phyloP scores from a whole-genome alignment of 257 asterid species.

The Nicotiana sylvestris region DNA sequence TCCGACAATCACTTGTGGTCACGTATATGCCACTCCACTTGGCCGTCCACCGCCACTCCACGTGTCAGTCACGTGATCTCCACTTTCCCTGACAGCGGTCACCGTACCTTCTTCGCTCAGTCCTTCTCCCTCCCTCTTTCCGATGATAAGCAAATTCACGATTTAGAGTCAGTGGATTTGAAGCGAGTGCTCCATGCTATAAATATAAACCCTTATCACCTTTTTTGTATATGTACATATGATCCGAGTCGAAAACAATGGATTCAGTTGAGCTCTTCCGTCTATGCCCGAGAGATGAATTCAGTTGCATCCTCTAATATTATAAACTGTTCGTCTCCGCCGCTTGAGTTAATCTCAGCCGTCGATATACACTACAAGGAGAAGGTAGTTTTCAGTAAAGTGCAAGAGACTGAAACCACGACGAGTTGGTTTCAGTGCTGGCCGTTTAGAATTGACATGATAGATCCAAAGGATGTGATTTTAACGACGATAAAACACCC shows the following conservation, averaged over 20 bases:
- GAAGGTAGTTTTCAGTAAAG: conserved; percentile 36
- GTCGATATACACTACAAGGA: conserved; percentile 57
- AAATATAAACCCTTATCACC: not conserved
- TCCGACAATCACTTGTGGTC: conserved; percentile 52
- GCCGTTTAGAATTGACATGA: conserved; percentile 71
- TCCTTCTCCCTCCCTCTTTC: conserved; percentile 37
- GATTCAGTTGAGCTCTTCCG: not conserved
- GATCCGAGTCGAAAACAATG: not conserved
- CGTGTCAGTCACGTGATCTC: conserved; percentile 43
- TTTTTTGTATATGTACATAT: not conserved
- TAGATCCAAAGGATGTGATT: conserved; percentile 70
- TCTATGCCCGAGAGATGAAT: not conserved
- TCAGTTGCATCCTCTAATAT: not conserved
- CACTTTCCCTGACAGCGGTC: conserved; percentile 49
- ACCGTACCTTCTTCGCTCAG: conserved; percentile 61
- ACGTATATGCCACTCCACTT: conserved; percentile 50
- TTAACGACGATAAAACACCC: conserved; percentile 48
- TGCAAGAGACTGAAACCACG: conserved; percentile 54
- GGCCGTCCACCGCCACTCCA: conserved; percentile 72
- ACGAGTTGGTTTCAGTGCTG: conserved; percentile 82
- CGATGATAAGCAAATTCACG: not conserved
- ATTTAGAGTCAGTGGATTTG: not conserved
- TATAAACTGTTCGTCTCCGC: conserved; percentile 18
- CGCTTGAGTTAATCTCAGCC: conserved; percentile 57
- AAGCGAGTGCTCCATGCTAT: not conserved